Evolutionary conservation across 345 rosid species (phyloP).

Genomic region (Euphorbia lathyris): DNA sequence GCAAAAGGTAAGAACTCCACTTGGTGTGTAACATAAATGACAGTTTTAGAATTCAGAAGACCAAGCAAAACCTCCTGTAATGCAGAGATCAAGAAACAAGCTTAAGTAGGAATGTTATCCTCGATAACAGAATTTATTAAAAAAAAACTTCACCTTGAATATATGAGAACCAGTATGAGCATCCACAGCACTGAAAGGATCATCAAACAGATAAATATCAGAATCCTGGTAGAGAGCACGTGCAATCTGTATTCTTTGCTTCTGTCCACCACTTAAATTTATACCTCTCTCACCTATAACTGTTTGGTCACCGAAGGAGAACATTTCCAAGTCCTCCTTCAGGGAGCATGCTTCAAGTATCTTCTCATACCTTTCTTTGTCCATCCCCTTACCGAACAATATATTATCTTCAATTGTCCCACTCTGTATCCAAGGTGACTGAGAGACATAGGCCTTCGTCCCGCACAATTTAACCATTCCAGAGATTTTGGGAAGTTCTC

Average conservation of each 20-base stretch:
- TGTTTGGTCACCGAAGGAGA: constrained; percentile 43
- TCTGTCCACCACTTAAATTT: constrained; percentile 45
- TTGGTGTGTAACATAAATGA: constrained; percentile 64
- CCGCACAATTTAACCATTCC: constrained; percentile 29
- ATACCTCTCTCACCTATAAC: constrained; percentile 48
- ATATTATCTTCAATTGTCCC: constrained; percentile 36
- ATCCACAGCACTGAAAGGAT: constrained; percentile 47
- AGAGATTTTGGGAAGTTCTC: constrained; percentile 31
- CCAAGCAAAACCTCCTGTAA: constrained; percentile 58
- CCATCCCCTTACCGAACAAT: constrained; percentile 30
- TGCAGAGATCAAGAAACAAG: not conserved
- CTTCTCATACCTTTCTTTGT: constrained; percentile 26
- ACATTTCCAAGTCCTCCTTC: constrained; percentile 34
- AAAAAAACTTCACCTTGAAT: constrained; percentile 19
- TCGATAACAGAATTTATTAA: not conserved
- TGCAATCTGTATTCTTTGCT: constrained; percentile 43
- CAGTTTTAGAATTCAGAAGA: constrained; percentile 46
- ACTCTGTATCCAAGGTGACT: constrained; percentile 37
- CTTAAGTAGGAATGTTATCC: not conserved
- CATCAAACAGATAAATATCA: constrained; percentile 43
- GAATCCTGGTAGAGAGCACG: constrained; percentile 44
- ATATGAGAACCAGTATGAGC: constrained; percentile 41
- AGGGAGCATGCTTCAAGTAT: constrained; percentile 35
- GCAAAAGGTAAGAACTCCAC: constrained; percentile 61
- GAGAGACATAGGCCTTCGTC: constrained; percentile 36